These are phyloP conservation scores for Aureoboletus auriporus DNA, from an alignment of 768 basidiomycete species.

Conservation along the genomic window DNA sequence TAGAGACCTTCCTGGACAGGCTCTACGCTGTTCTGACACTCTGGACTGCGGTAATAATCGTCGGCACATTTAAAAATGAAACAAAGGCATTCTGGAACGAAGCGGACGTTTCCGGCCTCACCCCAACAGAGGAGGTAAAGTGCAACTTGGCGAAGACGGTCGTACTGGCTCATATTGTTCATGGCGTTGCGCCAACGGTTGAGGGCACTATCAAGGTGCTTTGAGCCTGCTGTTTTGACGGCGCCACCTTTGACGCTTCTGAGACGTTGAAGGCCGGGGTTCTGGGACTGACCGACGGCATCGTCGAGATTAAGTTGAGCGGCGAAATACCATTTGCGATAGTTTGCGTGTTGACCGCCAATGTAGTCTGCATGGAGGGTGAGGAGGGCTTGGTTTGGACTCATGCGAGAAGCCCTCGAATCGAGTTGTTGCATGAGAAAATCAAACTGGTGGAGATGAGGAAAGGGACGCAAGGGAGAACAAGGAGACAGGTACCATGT, in stretches of 20 bases:
- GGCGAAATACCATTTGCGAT: slow-evolving; percentile 99
- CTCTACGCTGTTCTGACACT: slow-evolving; percentile 92
- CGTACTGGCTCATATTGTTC: slow-evolving; percentile 99
- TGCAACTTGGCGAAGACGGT: slow-evolving; percentile 93
- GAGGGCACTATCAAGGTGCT: slow-evolving; percentile 90
- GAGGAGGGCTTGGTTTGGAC: slow-evolving; percentile 90
- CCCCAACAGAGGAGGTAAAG: slow-evolving; percentile 98
- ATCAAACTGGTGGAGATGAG: slow-evolving; percentile 64
- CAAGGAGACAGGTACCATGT: slow-evolving; percentile 58
- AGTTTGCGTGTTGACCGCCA: slow-evolving; percentile 97
- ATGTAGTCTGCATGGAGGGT: slow-evolving; percentile 99
- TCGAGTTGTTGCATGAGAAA: slow-evolving; percentile 98
- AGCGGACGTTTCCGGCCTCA: slow-evolving; percentile 95
- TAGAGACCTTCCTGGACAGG: slow-evolving; percentile 94
- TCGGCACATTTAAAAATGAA: slow-evolving; percentile 99
- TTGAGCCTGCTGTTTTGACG: slow-evolving; percentile 51
- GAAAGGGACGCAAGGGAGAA: background rate
- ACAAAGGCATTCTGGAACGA: slow-evolving; percentile 94
- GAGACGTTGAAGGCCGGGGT: slow-evolving; percentile 87
- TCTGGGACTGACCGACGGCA: slow-evolving; percentile 92
- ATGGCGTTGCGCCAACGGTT: slow-evolving; percentile 97
- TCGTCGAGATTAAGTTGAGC: slow-evolving; percentile 99
- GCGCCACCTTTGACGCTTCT: slow-evolving; percentile 69
- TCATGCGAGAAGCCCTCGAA: slow-evolving; percentile 97
- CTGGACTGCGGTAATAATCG: slow-evolving; percentile 97